Percentiles rank a stretch among this genome's conserved stretches.
Conservation (phyloP, 495 filamentous ascomycete genomes). For the Venustampulla echinocandica region DNA sequence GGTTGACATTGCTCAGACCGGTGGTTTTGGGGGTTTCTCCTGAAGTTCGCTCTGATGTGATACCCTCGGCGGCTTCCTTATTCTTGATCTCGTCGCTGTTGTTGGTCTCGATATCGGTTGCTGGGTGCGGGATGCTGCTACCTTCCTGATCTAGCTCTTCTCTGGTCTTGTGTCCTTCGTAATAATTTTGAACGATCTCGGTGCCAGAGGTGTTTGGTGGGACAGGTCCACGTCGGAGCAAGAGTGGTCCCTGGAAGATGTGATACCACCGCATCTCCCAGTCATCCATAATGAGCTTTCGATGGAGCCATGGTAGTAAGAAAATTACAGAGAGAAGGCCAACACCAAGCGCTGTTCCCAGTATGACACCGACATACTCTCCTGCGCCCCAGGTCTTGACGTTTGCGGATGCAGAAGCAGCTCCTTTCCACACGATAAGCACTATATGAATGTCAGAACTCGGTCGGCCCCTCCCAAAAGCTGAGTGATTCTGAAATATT, state of each 20-base stretch:
- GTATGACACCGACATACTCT: slow-evolving; percentile 46
- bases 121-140: slow-evolving; percentile 14
- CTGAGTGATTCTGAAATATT: neutral
- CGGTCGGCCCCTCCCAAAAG: too few species aligned
- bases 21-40: slow-evolving; percentile 3
- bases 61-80: slow-evolving; percentile 1
- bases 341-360: slow-evolving; percentile 48
- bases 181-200: slow-evolving; percentile 45
- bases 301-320: slow-evolving; percentile 55
- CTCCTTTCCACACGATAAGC: slow-evolving; percentile 45
- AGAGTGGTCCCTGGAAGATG: slow-evolving; percentile 46
- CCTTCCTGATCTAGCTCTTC: slow-evolving; percentile 19
- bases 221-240: slow-evolving; percentile 41
- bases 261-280: slow-evolving; percentile 49
- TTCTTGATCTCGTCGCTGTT: neutral
- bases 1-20: slow-evolving; percentile 19
- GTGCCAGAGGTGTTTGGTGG: slow-evolving; percentile 32
- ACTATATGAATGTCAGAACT: neutral
- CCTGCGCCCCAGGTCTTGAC: slow-evolving; percentile 37
- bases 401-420: slow-evolving; percentile 31
- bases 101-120: slow-evolving; percentile 17
- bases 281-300: slow-evolving; percentile 47
- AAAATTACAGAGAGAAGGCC: slow-evolving; percentile 44
- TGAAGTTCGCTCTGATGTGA: slow-evolving; percentile 9
- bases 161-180: slow-evolving; percentile 30